Conservation (phyloP, 345 rosid species). For the Corchorus capsularis region DNA sequence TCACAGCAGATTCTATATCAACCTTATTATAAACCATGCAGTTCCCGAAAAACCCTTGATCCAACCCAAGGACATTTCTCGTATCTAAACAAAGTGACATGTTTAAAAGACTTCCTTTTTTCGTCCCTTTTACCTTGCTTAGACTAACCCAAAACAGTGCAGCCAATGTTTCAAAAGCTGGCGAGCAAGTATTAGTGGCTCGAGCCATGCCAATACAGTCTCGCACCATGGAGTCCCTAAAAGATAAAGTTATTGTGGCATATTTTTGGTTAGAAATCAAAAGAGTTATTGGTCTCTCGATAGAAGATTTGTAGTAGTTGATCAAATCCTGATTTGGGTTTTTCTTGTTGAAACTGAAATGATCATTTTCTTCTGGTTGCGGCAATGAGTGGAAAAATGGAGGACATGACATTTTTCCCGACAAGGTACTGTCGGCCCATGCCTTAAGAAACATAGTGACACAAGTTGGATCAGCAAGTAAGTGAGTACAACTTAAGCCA, state of each 20-base stretch:
- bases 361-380: slow-evolving; percentile 19
- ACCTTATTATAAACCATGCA: slow-evolving; percentile 60
- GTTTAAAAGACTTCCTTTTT: slow-evolving; percentile 34
- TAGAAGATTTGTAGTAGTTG: slow-evolving; percentile 40
- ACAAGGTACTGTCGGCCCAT: slow-evolving; percentile 68
- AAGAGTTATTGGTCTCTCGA: slow-evolving; percentile 14
- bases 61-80: slow-evolving; percentile 50
- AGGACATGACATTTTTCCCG: slow-evolving; percentile 39
- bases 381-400: slow-evolving; percentile 57
- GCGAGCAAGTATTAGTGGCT: not conserved
- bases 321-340: slow-evolving; percentile 33
- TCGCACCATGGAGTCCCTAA: not conserved
- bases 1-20: not conserved
- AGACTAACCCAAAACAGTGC: slow-evolving; percentile 51
- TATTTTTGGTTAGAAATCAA: not conserved
- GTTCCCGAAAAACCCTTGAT: slow-evolving; percentile 63
- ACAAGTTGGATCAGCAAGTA: slow-evolving; percentile 60
- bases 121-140: slow-evolving; percentile 47
- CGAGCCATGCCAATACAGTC: not conserved
- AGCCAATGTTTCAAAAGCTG: not conserved
- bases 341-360: not conserved
- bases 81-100: slow-evolving; percentile 58
- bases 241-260: not conserved
- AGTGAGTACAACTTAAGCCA: slow-evolving; percentile 73
- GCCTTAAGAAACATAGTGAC: slow-evolving; percentile 60